Evolutionary conservation across 2,329 filamentous ascomycete species (phyloP), one percentile per base, ranked within the genome.

Genomic region (Apiospora aurea): DNA sequence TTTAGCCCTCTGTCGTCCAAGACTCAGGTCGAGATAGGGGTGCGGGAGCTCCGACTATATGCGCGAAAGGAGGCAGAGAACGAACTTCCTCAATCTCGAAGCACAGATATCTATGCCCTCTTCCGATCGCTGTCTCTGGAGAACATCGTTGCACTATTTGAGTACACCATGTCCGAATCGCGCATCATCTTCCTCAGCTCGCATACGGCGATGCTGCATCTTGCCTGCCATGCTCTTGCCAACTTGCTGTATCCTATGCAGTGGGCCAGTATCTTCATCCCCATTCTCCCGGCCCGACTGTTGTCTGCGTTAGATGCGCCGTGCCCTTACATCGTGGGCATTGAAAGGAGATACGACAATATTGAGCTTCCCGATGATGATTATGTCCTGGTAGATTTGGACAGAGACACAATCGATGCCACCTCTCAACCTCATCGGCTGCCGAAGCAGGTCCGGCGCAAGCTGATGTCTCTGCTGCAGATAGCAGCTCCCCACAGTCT

Each of bases 101-200:
- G 94, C 73, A 95, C 93, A 70, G 96, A 99, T 82, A 87, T 99
- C 1, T 99, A 97, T 82, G 94, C 95, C 13, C 86, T 99, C 13
- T 99, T 99, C 86, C 89, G 95, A 74, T 94, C 93, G 67, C 85
- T 99, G 44, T 97, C 95, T 2, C 91, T 98, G 71, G 93, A 95
- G 70, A 98, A 99, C 81, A 93, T 99, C 72, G 90, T 99, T 73
- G 92, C 94, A 26, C 87, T 99, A 29, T 95, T 98, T 79, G 96
- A 99, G 85, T 98, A 96, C 81, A 93, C 94, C 75, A 88, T 99
- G 80, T 90, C 94, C 0, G 96, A 99, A 84, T 96, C 95, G 64
- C 93, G 96, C 72, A 98, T 99, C 82, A 97, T 99, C 79, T 92
- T 99, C 75, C 87, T 98, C 26, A 98, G 96, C 11, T 97, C 95